Percentiles rank a stretch among this genome's conserved stretches.
Evolutionary conservation across 148 eudicot species (phyloP).

Genomic region (Tetragonia tetragonoides): DNA sequence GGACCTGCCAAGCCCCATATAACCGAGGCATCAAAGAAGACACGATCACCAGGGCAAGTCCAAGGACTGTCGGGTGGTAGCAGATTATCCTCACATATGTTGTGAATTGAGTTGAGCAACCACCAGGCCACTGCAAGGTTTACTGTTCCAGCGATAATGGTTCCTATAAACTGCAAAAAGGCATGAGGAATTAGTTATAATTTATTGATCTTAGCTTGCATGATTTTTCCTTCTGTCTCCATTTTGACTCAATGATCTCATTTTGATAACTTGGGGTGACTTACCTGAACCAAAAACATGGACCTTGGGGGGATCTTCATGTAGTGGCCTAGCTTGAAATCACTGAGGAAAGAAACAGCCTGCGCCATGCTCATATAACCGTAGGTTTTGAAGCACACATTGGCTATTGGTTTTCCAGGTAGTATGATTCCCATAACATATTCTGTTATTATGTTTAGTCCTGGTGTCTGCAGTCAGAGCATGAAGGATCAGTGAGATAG

Average conservation of each 20-base stretch:
- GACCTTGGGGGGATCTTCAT: constrained; percentile 99
- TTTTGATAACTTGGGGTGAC: constrained; percentile 5
- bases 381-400: constrained; percentile 89
- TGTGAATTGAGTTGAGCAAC: constrained; percentile 63
- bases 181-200: not conserved
- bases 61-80: constrained; percentile 91
- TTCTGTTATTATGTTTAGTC: constrained; percentile 91
- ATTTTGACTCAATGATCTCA: too few relatives aligned
- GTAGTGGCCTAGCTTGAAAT: constrained; percentile 98
- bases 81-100: constrained; percentile 75
- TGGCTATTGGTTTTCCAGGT: constrained; percentile 96
- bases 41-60: constrained; percentile 90
- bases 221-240: not conserved
- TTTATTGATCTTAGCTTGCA: not conserved
- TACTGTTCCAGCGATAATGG: constrained; percentile 86
- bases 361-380: constrained; percentile 99
- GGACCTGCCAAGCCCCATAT: constrained; percentile 99
- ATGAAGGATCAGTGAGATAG: constrained; percentile 3
- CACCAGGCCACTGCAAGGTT: constrained; percentile 86
- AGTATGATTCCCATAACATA: constrained; percentile 86
- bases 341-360: constrained; percentile 89
- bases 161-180: constrained; percentile 78
- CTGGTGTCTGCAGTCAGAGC: constrained; percentile 79
- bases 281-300: constrained; percentile 97
- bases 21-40: constrained; percentile 93